Conservation (phyloP, 164 flowering plant species). For the Tetrastigma voinierianum region DNA sequence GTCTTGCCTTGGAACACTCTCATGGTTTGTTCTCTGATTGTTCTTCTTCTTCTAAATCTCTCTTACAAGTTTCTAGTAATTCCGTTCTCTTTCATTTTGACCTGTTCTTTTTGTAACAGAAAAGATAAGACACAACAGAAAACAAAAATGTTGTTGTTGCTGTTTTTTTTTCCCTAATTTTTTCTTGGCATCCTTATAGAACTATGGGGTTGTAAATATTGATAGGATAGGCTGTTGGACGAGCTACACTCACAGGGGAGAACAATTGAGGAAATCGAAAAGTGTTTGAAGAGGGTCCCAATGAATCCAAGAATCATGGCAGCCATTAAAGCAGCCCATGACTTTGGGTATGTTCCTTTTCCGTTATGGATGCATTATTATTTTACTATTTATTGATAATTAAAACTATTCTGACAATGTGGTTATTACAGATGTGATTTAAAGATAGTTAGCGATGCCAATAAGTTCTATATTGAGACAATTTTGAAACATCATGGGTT, state of each 20-base stretch:
- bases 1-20: slow-evolving; percentile 84
- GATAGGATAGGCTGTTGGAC: slow-evolving; percentile 47
- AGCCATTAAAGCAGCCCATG: slow-evolving; percentile 62
- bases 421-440: slow-evolving; percentile 66
- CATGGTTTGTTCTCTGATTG: slow-evolving; percentile 48
- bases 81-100: not conserved
- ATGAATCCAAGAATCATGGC: slow-evolving; percentile 47
- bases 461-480: slow-evolving; percentile 74
- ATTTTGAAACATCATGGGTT: slow-evolving; percentile 70
- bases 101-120: not conserved
- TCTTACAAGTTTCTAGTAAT: not conserved
- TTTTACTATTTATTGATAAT: not conserved
- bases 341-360: slow-evolving; percentile 52
- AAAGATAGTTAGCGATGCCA: slow-evolving; percentile 71
- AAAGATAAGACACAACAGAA: too few relatives aligned
- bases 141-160: too few relatives aligned
- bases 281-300: slow-evolving; percentile 48
- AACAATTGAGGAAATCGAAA: slow-evolving; percentile 54
- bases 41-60: not conserved
- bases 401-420: not conserved
- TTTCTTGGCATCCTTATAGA: too few relatives aligned
- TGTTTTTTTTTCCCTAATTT: too few relatives aligned
- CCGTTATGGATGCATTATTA: not conserved
- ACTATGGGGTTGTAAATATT: not conserved
- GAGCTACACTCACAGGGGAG: slow-evolving; percentile 65